phyloP scores from a whole-genome alignment of 78 protist species.

The Dictyostelium purpureum region DNA sequence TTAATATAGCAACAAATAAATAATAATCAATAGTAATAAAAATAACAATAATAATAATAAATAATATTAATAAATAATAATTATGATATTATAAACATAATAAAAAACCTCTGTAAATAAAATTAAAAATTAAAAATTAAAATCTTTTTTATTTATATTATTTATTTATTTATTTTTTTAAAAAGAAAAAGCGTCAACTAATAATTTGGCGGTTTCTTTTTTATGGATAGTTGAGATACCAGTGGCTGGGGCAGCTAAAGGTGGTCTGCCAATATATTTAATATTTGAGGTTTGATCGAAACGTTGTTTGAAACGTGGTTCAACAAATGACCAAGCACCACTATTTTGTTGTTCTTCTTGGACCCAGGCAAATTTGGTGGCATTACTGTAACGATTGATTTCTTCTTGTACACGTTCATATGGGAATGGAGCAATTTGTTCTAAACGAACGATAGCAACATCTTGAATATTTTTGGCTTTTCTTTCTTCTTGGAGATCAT shows the following conservation, averaged over 20 bases:
- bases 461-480: constrained; percentile 1
- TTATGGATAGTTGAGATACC: constrained; percentile 66
- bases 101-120: too few relatives aligned
- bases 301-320: constrained; percentile 86
- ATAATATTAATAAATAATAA: too few relatives aligned
- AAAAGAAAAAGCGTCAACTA: constrained; percentile 53
- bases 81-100: too few relatives aligned
- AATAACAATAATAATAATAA: too few relatives aligned
- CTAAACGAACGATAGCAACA: constrained; percentile 83
- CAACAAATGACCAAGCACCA: constrained; percentile 93
- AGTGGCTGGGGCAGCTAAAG: constrained; percentile 57
- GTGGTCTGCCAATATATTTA: constrained; percentile 71
- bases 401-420: constrained; percentile 51
- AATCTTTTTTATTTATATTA: too few relatives aligned
- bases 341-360: constrained; percentile 97
- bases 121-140: too few relatives aligned
- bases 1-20: too few relatives aligned
- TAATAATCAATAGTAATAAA: too few relatives aligned
- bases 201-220: constrained; percentile 48
- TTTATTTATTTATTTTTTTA: constrained; percentile 3
- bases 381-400: constrained; percentile 52
- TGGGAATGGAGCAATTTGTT: constrained; percentile 93
- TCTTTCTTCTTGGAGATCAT: constrained; percentile 80
- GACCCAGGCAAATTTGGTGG: constrained; percentile 81
- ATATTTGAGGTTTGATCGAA: not conserved